These are phyloP conservation scores for Papiliotrema flavescens DNA, from an alignment of 1,284 basidiomycete genomes.

Conservation along the genomic window DNA sequence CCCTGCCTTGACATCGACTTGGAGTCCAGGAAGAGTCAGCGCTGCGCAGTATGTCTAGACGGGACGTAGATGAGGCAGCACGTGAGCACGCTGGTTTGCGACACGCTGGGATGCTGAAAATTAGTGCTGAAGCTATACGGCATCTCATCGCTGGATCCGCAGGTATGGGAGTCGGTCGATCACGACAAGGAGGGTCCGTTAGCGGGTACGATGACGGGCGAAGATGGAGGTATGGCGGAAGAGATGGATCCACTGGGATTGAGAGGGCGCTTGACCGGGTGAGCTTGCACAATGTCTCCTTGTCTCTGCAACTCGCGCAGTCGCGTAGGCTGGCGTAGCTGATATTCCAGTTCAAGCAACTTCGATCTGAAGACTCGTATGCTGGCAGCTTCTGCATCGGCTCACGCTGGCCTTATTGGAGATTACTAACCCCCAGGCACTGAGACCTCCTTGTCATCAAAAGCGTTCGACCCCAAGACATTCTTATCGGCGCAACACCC, in stretches of 20 bases:
- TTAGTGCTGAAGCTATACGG: constrained; percentile 48
- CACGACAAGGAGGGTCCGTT: constrained; percentile 45
- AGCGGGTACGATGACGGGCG: constrained; percentile 34
- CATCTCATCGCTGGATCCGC: constrained; percentile 42
- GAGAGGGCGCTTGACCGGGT: constrained; percentile 35
- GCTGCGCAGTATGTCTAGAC: constrained; percentile 21
- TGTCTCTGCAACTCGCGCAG: neutral
- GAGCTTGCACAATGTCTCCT: constrained; percentile 11
- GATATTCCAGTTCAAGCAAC: constrained; percentile 18
- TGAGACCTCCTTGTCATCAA: constrained; percentile 77
- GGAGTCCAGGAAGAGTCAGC: too few species aligned
- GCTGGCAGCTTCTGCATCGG: too few species aligned
- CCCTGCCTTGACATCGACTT: too few species aligned
- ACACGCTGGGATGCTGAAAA: neutral
- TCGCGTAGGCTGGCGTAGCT: neutral
- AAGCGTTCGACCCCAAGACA: constrained; percentile 91
- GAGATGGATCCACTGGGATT: constrained; percentile 49
- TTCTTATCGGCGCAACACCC: constrained; percentile 92
- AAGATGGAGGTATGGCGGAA: constrained; percentile 35
- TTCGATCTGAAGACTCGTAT: constrained; percentile 46
- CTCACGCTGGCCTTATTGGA: too few species aligned
- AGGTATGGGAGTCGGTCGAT: constrained; percentile 47
- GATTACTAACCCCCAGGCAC: constrained; percentile 57
- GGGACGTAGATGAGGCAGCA: constrained; percentile 39
- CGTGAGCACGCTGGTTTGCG: constrained; percentile 10